phyloP scores from a whole-genome alignment of 768 basidiomycete genomes.

The Krasilnikovozyma curviuscula region DNA sequence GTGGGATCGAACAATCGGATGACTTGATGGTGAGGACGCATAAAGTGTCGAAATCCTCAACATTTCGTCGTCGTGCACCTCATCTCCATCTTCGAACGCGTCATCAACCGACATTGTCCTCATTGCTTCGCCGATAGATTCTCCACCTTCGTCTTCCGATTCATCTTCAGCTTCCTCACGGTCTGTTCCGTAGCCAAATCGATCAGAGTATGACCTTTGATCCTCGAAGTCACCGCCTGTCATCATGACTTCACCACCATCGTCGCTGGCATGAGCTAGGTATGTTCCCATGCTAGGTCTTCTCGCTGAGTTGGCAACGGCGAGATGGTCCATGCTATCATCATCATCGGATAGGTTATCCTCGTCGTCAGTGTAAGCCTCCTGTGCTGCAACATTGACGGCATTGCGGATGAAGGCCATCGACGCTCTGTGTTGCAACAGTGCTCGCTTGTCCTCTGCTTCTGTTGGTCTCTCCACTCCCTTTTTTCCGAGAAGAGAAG shows the following conservation, averaged over 20 bases:
- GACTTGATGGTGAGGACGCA: no score
- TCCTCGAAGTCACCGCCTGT: no score
- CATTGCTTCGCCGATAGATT: slow-evolving; percentile 8
- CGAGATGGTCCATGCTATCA: no score
- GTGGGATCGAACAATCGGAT: no score
- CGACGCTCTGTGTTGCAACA: slow-evolving; percentile 1
- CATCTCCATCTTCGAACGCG: neutral
- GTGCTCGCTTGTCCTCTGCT: neutral
- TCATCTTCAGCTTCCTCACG: neutral
- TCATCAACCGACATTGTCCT: slow-evolving; percentile 4
- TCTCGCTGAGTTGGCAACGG: no score
- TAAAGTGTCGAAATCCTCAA: slow-evolving; percentile 2
- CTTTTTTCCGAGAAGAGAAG: neutral
- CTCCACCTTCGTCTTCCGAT: neutral
- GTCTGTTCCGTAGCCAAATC: neutral
- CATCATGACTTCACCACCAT: no score
- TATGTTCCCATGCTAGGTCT: no score
- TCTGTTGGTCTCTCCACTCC: neutral
- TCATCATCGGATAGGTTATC: no score
- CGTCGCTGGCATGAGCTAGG: no score
- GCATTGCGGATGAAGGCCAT: slow-evolving; percentile 10
- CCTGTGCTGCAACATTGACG: slow-evolving; percentile 6
- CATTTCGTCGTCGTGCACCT: slow-evolving; percentile 2
- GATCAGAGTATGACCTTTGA: neutral
- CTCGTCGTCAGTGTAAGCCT: no score